Conservation (phyloP, 1,284 basidiomycete species). For the Irpex lacteus region DNA sequence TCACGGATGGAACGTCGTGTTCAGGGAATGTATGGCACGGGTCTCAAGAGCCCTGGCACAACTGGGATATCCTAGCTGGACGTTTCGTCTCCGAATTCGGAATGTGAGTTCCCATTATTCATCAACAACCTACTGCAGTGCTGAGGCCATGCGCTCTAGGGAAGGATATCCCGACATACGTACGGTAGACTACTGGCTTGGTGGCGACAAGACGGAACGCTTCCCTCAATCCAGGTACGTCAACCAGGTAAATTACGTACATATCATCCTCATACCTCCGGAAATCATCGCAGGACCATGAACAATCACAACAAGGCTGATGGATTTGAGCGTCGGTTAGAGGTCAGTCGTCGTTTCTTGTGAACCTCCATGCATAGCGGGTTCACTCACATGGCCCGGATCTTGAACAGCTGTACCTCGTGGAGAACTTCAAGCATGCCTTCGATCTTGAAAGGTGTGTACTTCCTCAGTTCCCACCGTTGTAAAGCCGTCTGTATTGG, state of each 20-base stretch:
- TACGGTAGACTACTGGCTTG: slow-evolving; percentile 83
- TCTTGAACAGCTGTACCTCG: slow-evolving; percentile 64
- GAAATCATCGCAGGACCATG: slow-evolving; percentile 45
- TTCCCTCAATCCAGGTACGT: slow-evolving; percentile 82
- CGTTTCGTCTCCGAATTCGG: slow-evolving; percentile 90
- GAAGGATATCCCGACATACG: slow-evolving; percentile 81
- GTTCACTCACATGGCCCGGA: slow-evolving; percentile 11
- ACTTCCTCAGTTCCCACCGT: background rate
- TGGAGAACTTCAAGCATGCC: slow-evolving; percentile 88
- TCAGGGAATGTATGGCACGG: slow-evolving; percentile 92
- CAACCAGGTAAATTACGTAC: slow-evolving; percentile 15
- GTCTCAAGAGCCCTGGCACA: slow-evolving; percentile 83
- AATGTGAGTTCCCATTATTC: slow-evolving; percentile 50
- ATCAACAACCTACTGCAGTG: slow-evolving; percentile 6
- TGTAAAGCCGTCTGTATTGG: slow-evolving; percentile 4
- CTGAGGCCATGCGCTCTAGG: slow-evolving; percentile 39
- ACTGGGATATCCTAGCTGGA: slow-evolving; percentile 83
- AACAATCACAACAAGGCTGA: slow-evolving; percentile 88
- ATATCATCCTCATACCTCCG: slow-evolving; percentile 8
- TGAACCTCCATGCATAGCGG: background rate
- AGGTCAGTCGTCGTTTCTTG: slow-evolving; percentile 38
- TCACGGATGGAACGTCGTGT: slow-evolving; percentile 1
- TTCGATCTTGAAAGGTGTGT: slow-evolving; percentile 81
- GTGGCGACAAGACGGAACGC: slow-evolving; percentile 63
- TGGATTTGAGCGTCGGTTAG: slow-evolving; percentile 85